These are phyloP conservation scores for Tremellales sp. DNA, from an alignment of 1,284 basidiomycete genomes.

Conservation along the genomic window DNA sequence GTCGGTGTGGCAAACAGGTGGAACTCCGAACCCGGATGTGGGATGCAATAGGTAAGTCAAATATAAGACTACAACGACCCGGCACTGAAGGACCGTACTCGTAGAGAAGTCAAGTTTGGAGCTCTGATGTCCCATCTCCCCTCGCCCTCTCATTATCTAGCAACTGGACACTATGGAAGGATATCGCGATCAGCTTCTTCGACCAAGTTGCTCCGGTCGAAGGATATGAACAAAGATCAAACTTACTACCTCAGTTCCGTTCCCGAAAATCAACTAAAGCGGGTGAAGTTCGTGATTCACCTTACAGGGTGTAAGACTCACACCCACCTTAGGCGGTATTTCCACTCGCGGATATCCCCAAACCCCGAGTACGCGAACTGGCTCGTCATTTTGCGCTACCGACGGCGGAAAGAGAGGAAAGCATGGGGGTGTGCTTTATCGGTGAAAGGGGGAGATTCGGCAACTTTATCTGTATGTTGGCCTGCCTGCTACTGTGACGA, in stretches of 20 bases:
- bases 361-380: constrained; percentile 70
- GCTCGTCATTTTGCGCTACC: constrained; percentile 65
- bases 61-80: not conserved
- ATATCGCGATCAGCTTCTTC: constrained; percentile 52
- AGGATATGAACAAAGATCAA: constrained; percentile 80
- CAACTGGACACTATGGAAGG: constrained; percentile 89
- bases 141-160: constrained; percentile 58
- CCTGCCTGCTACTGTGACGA: not conserved
- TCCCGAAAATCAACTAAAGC: constrained; percentile 57
- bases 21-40: constrained; percentile 91
- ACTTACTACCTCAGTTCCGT: constrained; percentile 88
- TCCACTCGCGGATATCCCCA: constrained; percentile 66
- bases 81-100: not conserved
- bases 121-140: constrained; percentile 68
- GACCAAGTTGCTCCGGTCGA: constrained; percentile 62
- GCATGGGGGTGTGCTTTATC: constrained; percentile 97
- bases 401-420: constrained; percentile 76
- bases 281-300: constrained; percentile 28
- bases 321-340: constrained; percentile 61
- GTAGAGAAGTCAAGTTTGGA: constrained; percentile 90
- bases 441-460: constrained; percentile 73
- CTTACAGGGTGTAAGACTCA: not conserved
- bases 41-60: constrained; percentile 74
- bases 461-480: constrained; percentile 63
- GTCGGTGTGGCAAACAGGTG: constrained; percentile 66